Base-by-base conservation (phyloP, 1,139 yeast species). In the Protomyces inundatus region DNA sequence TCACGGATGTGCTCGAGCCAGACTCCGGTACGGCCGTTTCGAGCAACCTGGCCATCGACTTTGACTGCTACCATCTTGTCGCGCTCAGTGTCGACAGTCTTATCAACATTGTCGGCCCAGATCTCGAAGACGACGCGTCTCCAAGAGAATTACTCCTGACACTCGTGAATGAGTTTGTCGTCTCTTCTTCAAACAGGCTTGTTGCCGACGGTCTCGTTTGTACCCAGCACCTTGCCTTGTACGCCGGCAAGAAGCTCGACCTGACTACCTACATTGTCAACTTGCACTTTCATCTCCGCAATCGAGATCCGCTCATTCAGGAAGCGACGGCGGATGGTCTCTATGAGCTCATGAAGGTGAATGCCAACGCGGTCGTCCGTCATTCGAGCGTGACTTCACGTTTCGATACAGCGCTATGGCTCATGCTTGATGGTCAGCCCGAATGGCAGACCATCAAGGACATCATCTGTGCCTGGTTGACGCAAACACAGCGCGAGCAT, bases 1-100 rank as follows among this genome's bases (percentile, higher is more conserved):
- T 78, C 0, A 77, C 81, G 64, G 90, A 85, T 67, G 72, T 79
- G 0, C 90, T 82, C 72, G 86, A 88, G 14, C 74, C 75, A 12
- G 80, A 77, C 66, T 77, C 81, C 3, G 67, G 75, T 3, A 77
- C 81, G 0, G 74, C 78, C 0, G 74, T 81, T 10, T 75, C 80
- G 14, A 77, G 82, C 36, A 82, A 84, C 67, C 72, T 82, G 66
- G 83, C 81, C 65, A 73, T 75, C 51, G 78, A 78, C 42, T 73
- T 73, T 50, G 76, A 81, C 42, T 76, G 82, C 0, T 73, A 76
- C 51, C 69, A 72, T 1, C 76, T 77, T 1, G 71, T 82, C 34
- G 77, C 80, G 0, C 75, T 77, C 35, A 76, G 80, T n/a, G 68
- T 80, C 33, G 75, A 77, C 58, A 73, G 77, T 7, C 68, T 82